Conservation (phyloP, 2,329 filamentous ascomycete species). For the Botrytis fabae region DNA sequence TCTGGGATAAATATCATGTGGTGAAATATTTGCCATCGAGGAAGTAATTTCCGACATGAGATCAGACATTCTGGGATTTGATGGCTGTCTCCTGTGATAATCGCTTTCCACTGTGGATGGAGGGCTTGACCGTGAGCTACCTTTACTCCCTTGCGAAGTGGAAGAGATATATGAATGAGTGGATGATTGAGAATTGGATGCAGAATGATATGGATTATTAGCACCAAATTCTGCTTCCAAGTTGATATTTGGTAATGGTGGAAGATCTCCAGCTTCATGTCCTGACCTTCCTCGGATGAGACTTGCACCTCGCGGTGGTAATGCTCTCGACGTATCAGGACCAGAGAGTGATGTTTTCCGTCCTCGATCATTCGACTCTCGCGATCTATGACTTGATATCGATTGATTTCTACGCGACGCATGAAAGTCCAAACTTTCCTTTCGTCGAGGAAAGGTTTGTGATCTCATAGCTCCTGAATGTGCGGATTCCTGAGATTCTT, state of each 20-base stretch:
- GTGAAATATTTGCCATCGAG: constrained; percentile 44
- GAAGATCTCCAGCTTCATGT: constrained; percentile 31
- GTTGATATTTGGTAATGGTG: constrained; percentile 46
- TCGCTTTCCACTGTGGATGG: constrained; percentile 42
- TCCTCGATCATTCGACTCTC: constrained; percentile 23
- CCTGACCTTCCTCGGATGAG: constrained; percentile 34
- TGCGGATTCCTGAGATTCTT: constrained; percentile 45
- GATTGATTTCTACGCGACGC: background rate
- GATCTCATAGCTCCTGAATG: constrained; percentile 37
- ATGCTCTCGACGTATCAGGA: constrained; percentile 36
- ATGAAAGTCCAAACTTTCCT: constrained; percentile 27
- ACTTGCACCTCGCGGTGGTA: constrained; percentile 39
- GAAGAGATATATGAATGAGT: constrained; percentile 64
- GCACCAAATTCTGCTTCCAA: constrained; percentile 60
- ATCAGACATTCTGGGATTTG: constrained; percentile 48
- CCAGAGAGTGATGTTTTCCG: constrained; percentile 35
- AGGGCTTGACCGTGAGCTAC: constrained; percentile 63
- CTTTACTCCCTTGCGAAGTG: constrained; percentile 58
- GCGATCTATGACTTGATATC: background rate
- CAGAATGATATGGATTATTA: constrained; percentile 64
- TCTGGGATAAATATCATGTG: background rate
- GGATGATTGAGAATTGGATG: constrained; percentile 65
- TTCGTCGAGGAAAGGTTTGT: constrained; percentile 39
- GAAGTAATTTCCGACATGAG: constrained; percentile 58
- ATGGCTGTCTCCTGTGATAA: constrained; percentile 44